Evolutionary conservation across 495 filamentous ascomycete species (phyloP).

Genomic region (Tirmania nivea): DNA sequence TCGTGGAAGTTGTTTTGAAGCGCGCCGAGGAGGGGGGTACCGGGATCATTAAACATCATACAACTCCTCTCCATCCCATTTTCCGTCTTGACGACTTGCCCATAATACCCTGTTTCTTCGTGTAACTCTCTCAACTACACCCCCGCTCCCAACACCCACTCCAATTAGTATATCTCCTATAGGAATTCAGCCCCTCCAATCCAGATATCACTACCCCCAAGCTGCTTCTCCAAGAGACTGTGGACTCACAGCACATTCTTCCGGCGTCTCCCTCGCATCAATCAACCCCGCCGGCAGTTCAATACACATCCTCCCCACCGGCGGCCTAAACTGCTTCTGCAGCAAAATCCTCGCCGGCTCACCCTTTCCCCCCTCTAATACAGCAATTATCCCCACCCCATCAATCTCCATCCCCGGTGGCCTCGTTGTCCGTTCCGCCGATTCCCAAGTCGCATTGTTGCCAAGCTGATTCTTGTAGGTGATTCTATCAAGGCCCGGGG

Average conservation of each 20-base stretch:
- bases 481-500: no score
- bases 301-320: conserved; percentile 52
- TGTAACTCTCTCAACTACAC: conserved; percentile 45
- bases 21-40: not conserved
- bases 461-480: conserved; percentile 54
- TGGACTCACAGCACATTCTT: conserved; percentile 42
- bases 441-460: conserved; percentile 55
- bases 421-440: conserved; percentile 53
- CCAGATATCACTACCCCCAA: no score
- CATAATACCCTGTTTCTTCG: conserved; percentile 86
- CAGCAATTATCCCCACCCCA: conserved; percentile 75
- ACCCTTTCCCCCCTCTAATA: conserved; percentile 41
- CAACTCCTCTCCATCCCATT: conserved; percentile 36
- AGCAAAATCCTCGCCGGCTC: conserved; percentile 40
- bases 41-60: conserved; percentile 55
- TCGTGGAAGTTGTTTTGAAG: no score
- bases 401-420: conserved; percentile 51
- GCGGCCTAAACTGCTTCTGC: conserved; percentile 75
- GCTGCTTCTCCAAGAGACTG: no score
- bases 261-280: conserved; percentile 58
- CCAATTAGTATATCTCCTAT: no score
- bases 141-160: no score
- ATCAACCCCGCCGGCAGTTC: conserved; percentile 76
- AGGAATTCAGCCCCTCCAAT: no score
- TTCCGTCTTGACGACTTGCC: conserved; percentile 25